These are phyloP conservation scores for Hericium rajendrae DNA, from an alignment of 768 basidiomycete genomes.

Conservation along the genomic window DNA sequence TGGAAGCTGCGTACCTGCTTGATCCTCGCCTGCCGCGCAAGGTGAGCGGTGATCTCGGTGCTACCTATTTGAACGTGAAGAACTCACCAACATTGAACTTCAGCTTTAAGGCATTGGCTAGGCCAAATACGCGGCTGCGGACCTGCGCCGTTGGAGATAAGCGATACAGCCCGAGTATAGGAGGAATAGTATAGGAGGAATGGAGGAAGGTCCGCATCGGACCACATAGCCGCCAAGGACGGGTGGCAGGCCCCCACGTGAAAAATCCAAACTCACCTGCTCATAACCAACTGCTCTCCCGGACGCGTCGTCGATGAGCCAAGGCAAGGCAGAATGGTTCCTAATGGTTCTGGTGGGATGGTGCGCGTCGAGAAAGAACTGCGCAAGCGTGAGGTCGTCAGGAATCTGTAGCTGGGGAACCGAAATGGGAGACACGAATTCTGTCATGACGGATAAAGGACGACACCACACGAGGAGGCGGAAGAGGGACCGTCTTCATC, in stretches of 20 bases:
- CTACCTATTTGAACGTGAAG: background rate
- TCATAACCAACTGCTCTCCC: slow-evolving; percentile 26
- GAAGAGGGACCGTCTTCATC: too few species aligned
- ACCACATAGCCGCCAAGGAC: too few species aligned
- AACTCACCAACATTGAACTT: slow-evolving; percentile 26
- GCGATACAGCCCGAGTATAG: background rate
- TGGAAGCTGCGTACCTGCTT: slow-evolving; percentile 26
- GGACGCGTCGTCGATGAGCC: slow-evolving; percentile 34
- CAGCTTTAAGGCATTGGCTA: slow-evolving; percentile 28
- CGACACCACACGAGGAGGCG: background rate
- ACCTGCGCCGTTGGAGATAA: slow-evolving; percentile 17
- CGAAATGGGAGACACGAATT: slow-evolving; percentile 5
- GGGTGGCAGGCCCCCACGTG: too few species aligned
- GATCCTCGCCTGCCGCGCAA: slow-evolving; percentile 23
- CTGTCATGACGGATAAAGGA: slow-evolving; percentile 8
- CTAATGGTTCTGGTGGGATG: slow-evolving; percentile 11
- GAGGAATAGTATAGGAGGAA: too few species aligned
- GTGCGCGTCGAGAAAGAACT: slow-evolving; percentile 16
- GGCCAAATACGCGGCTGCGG: slow-evolving; percentile 25
- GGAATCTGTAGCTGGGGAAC: slow-evolving; percentile 8
- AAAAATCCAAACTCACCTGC: slow-evolving; percentile 22
- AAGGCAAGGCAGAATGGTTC: slow-evolving; percentile 17
- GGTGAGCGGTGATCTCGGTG: too few species aligned
- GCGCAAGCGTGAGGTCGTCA: slow-evolving; percentile 16
- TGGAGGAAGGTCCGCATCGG: too few species aligned